Evolutionary conservation across 441 rosid genomes (phyloP).

Genomic region (Isatis lusitanica): DNA sequence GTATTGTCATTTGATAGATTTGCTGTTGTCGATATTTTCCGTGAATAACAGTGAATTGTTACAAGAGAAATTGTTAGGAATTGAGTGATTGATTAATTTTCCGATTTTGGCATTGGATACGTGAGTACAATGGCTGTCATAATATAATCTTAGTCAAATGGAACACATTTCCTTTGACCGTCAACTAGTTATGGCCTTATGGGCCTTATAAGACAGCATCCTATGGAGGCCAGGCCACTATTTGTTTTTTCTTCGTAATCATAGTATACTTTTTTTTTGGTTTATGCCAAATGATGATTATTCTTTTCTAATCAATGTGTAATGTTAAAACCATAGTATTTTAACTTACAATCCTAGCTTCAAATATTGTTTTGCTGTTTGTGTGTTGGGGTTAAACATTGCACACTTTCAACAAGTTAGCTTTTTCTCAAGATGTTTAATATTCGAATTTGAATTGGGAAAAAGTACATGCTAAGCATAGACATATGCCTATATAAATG

Average conservation of each 20-base stretch:
- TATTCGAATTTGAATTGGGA: not conserved
- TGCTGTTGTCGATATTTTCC: too few relatives aligned
- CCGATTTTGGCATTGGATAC: too few relatives aligned
- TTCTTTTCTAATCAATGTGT: too few relatives aligned
- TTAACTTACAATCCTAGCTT: too few relatives aligned
- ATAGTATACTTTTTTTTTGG: not conserved
- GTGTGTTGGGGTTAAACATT: not conserved
- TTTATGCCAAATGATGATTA: not conserved
- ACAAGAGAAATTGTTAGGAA: not conserved
- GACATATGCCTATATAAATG: not conserved
- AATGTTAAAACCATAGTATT: too few relatives aligned
- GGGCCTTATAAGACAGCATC: slow-evolving; percentile 25
- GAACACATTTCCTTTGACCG: slow-evolving; percentile 15
- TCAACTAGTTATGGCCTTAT: not conserved
- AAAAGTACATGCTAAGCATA: not conserved
- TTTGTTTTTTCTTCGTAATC: not conserved
- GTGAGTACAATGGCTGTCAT: slow-evolving; percentile 3
- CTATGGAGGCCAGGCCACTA: slow-evolving; percentile 21
- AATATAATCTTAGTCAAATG: not conserved
- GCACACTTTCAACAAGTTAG: not conserved
- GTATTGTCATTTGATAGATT: too few relatives aligned
- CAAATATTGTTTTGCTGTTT: not conserved
- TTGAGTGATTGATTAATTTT: too few relatives aligned
- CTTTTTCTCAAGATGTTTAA: not conserved
- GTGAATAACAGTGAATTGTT: not conserved